Evolutionary conservation across 1,284 basidiomycete genomes (phyloP).

Genomic region (Moesziomyces antarcticus): DNA sequence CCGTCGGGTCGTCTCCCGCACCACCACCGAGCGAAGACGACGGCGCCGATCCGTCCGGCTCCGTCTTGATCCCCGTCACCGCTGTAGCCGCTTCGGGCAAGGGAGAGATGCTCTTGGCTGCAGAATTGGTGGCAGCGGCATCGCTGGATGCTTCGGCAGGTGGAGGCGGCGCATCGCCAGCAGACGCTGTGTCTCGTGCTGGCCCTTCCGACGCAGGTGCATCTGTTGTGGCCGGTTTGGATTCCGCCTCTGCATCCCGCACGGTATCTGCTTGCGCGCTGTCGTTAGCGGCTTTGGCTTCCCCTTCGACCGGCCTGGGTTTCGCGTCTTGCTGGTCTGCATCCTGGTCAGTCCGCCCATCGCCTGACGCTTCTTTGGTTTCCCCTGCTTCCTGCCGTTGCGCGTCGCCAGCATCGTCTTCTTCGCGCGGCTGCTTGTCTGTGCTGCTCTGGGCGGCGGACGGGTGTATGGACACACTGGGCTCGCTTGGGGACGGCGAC

Average conservation of each 20-base stretch:
- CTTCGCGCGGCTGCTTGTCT: too few relatives aligned
- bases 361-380: too few relatives aligned
- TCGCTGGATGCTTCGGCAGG: neutral
- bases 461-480: slow-evolving; percentile 28
- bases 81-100: neutral
- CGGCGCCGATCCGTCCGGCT: slow-evolving; percentile 5
- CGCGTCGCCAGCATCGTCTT: neutral
- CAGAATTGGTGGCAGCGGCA: neutral
- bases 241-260: neutral
- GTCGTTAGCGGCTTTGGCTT: neutral
- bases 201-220: neutral
- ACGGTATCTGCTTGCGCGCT: neutral
- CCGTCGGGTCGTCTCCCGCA: slow-evolving; percentile 35
- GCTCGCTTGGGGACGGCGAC: slow-evolving; percentile 68
- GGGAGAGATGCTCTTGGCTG: neutral
- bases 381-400: neutral
- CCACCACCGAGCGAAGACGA: slow-evolving; percentile 6
- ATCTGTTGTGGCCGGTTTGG: neutral
- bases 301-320: neutral
- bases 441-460: slow-evolving; percentile 2
- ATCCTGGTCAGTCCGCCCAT: neutral
- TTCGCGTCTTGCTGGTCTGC: neutral
- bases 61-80: slow-evolving; percentile 4
- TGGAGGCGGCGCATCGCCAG: neutral
- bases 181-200: neutral